Conservation (phyloP, 495 filamentous ascomycete species). For the Penicillium paxilli region DNA sequence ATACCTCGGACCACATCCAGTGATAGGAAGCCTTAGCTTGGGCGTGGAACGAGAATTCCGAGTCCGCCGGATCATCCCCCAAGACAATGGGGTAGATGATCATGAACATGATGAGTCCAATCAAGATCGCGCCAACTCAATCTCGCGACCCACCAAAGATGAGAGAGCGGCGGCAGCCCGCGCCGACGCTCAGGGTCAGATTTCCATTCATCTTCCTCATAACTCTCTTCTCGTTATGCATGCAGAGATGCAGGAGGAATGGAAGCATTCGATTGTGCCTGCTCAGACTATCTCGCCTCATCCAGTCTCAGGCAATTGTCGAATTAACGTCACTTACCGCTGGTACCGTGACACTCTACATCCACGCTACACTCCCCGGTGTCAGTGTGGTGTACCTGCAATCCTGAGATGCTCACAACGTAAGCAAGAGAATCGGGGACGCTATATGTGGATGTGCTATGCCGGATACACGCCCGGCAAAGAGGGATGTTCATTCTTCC, state of each 20-base stretch:
- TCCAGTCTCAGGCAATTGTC: slow-evolving; percentile 70
- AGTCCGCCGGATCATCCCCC: slow-evolving; percentile 69
- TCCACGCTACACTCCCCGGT: slow-evolving; percentile 59
- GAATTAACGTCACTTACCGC: slow-evolving; percentile 94
- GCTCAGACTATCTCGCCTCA: slow-evolving; percentile 76
- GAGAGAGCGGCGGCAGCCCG: slow-evolving; percentile 29
- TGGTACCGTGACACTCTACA: slow-evolving; percentile 76
- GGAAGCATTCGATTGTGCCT: slow-evolving; percentile 67
- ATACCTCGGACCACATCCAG: slow-evolving; percentile 82
- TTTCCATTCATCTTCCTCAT: slow-evolving; percentile 88
- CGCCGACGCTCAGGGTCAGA: slow-evolving; percentile 72
- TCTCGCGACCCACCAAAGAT: not conserved
- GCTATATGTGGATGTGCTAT: slow-evolving; percentile 96
- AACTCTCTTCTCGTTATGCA: slow-evolving; percentile 95
- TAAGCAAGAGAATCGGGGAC: slow-evolving; percentile 69
- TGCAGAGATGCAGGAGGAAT: slow-evolving; percentile 69
- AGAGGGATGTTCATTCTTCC: slow-evolving; percentile 76
- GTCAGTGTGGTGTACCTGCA: slow-evolving; percentile 66
- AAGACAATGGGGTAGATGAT: slow-evolving; percentile 41
- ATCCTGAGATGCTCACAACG: slow-evolving; percentile 79
- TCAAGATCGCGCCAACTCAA: slow-evolving; percentile 2
- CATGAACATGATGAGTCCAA: slow-evolving; percentile 9
- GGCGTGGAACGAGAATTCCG: slow-evolving; percentile 91
- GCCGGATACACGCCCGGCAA: slow-evolving; percentile 73
- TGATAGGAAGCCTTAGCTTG: slow-evolving; percentile 87